Conservation (phyloP, 495 filamentous ascomycete genomes). For the Aspergillus kassunensis region DNA sequence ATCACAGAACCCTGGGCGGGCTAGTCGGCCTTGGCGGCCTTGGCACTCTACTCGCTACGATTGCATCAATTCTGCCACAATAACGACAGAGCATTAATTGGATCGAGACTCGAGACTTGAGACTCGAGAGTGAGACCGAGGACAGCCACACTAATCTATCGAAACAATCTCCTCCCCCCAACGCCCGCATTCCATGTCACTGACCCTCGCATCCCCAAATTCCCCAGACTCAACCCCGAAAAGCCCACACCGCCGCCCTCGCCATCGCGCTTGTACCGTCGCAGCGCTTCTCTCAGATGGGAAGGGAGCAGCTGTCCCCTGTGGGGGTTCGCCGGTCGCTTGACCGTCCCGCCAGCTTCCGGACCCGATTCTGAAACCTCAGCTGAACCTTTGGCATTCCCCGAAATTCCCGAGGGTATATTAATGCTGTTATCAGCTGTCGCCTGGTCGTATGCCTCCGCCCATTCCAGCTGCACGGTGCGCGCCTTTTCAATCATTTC, state of each 20-base stretch:
- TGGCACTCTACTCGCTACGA: neutral
- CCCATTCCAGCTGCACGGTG: slow-evolving; percentile 75
- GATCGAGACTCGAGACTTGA: too few species aligned
- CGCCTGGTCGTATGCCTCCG: slow-evolving; percentile 46
- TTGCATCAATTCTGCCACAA: neutral
- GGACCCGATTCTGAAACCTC: slow-evolving; percentile 5
- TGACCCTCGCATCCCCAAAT: slow-evolving; percentile 60
- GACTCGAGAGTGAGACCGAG: too few species aligned
- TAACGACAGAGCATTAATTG: too few species aligned
- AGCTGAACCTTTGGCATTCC: too few species aligned
- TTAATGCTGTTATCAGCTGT: neutral
- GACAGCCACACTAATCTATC: slow-evolving; percentile 34
- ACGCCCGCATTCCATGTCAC: slow-evolving; percentile 50
- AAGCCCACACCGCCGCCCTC: slow-evolving; percentile 68
- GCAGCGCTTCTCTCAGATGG: slow-evolving; percentile 74
- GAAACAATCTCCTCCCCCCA: slow-evolving; percentile 61
- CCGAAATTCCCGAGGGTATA: neutral
- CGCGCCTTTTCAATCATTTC: slow-evolving; percentile 78
- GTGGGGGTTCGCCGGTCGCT: slow-evolving; percentile 42
- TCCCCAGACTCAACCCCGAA: slow-evolving; percentile 66
- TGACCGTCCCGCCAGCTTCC: slow-evolving; percentile 17
- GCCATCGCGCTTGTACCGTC: slow-evolving; percentile 64
- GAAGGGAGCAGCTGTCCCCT: slow-evolving; percentile 74
- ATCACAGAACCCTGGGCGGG: too few species aligned
- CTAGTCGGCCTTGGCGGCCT: neutral